Evolutionary conservation across 352 stramenopile genomes (phyloP), one percentile per base, ranked within the genome.

Genomic region (Globisporangium megalacanthum): DNA sequence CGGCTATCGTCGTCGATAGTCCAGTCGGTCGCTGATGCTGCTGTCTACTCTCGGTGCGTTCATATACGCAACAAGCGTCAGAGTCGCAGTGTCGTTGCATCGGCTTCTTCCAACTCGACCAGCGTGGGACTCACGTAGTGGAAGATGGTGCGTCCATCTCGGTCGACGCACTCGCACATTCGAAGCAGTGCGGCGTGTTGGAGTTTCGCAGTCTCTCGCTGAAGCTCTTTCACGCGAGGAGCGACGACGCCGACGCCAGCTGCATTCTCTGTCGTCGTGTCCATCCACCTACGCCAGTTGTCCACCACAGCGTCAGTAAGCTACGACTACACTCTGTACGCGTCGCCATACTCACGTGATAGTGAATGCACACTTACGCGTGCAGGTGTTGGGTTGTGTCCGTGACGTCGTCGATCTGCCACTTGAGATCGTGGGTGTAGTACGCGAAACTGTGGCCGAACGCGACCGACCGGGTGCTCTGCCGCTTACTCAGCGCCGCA

Each of bases 41-140:
- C 67, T 65, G 44, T 33, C 49, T 56, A 58, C 35, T 39, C 35
- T 39, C 20, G 13, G 55, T 11, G 48, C 20, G 7, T 39, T 39
- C 35, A 39, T 39, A 13, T 17, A 54, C 42, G 10, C 33, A 8
- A 29, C 36, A 41, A 5, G 25, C 8, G 19, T 49, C 4, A 49
- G 44, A 15, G 19, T 22, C 44, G 35, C 35, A 13, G 35, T 39
- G 35, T 39, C 35, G 35, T 5, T 39, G 35, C 1, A 13, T 8
- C 35, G 10, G 6, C 35, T 1, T 8, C 35, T 39, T 39, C 35
- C 7, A 39, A 39, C 35, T 39, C 35, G 2, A 39, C 35, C 35
- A 39, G 35, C 35, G 35, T 13, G 42, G 22, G 1, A 69, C 75
- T 41, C 54, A 85, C 80, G 54, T 90, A 90, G 41, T 88, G 77